Evolutionary conservation across 208 protist species (phyloP).

Genomic region (Trichomonas tenax): DNA sequence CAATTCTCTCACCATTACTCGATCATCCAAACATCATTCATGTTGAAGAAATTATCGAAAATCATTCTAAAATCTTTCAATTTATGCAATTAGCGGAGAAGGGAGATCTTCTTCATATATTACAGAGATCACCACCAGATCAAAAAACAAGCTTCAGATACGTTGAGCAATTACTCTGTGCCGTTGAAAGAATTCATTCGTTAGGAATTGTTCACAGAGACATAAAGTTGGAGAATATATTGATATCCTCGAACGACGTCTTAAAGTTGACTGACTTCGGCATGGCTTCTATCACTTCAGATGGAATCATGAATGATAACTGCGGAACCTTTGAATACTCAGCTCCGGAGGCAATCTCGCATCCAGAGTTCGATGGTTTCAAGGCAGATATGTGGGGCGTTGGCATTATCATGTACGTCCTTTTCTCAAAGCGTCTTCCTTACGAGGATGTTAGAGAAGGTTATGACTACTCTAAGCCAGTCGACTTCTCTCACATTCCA

Average conservation of each 20-base stretch:
- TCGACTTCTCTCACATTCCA: background rate
- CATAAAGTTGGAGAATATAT: background rate
- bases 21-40: slow-evolving; percentile 3
- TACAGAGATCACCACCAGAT: background rate
- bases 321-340: background rate
- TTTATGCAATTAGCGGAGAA: background rate
- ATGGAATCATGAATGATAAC: background rate
- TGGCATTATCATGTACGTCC: background rate
- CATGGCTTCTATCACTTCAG: background rate
- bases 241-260: background rate
- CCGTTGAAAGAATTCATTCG: background rate
- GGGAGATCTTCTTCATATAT: background rate
- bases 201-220: background rate
- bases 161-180: background rate
- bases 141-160: background rate
- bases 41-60: background rate
- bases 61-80: background rate
- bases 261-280: background rate
- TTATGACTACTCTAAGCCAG: background rate
- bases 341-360: background rate
- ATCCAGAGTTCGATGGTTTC: slow-evolving; percentile 1
- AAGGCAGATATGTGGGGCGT: background rate
- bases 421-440: background rate
- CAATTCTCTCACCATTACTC: background rate
- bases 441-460: background rate